A percentile compares a stretch with the other conserved stretches of the same genome.
Conservation (phyloP, 352 stramenopile species). For the Phytophthora aleatoria region DNA sequence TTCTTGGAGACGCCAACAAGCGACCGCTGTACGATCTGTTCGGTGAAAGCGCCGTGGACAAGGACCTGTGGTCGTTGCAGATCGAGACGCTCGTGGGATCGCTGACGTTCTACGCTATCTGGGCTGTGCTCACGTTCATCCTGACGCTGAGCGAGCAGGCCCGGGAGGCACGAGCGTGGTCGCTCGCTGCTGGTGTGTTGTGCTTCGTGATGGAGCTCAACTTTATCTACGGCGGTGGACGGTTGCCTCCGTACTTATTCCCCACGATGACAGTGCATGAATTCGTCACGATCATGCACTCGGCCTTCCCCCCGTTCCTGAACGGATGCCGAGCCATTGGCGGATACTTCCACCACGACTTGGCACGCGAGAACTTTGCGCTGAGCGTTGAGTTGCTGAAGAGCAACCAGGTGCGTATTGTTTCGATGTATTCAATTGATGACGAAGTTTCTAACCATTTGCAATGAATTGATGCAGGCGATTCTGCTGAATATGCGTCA, state of each 20-base stretch:
- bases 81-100: slow-evolving; percentile 92
- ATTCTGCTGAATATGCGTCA: slow-evolving; percentile 82
- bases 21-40: slow-evolving; percentile 97
- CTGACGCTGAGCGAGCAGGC: slow-evolving; percentile 93
- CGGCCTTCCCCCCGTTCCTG: slow-evolving; percentile 95
- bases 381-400: slow-evolving; percentile 79
- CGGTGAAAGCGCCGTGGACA: slow-evolving; percentile 88
- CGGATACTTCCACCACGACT: slow-evolving; percentile 85
- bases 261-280: slow-evolving; percentile 91
- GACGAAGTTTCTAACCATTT: slow-evolving; percentile 1
- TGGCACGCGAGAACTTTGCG: slow-evolving; percentile 74
- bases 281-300: slow-evolving; percentile 91
- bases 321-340: slow-evolving; percentile 97
- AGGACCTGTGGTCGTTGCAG: slow-evolving; percentile 88
- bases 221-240: slow-evolving; percentile 72
- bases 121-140: slow-evolving; percentile 95
- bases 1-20: slow-evolving; percentile 91
- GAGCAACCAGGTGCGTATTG: slow-evolving; percentile 66
- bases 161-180: slow-evolving; percentile 91
- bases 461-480: slow-evolving; percentile 35
- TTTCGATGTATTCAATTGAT: not conserved
- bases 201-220: slow-evolving; percentile 96
- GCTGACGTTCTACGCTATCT: slow-evolving; percentile 95
- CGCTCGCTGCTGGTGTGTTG: slow-evolving; percentile 92
- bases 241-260: slow-evolving; percentile 67